Percentiles rank a stretch among this genome's conserved stretches.
These are phyloP conservation scores for Ogataea pilisensis DNA, from an alignment of 805 yeast species.

Conservation along the genomic window DNA sequence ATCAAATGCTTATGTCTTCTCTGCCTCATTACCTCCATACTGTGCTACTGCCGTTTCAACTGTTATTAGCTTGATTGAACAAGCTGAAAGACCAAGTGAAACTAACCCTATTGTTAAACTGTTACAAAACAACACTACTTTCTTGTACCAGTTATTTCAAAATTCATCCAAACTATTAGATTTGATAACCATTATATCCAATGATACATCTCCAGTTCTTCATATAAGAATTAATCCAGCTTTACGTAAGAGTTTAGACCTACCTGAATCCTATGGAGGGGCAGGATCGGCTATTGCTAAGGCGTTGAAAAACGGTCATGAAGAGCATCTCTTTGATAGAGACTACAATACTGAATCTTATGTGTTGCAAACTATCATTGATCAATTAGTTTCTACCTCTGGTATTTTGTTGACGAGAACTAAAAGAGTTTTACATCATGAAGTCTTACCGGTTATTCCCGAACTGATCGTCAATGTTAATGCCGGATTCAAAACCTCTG, in stretches of 20 bases:
- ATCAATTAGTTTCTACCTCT: slow-evolving; percentile 43
- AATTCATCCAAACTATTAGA: slow-evolving; percentile 34
- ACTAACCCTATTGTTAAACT: slow-evolving; percentile 33
- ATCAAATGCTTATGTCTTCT: slow-evolving; percentile 84
- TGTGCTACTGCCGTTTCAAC: slow-evolving; percentile 62
- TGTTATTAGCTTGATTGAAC: slow-evolving; percentile 43
- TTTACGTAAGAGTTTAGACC: slow-evolving; percentile 38
- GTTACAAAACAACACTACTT: slow-evolving; percentile 38
- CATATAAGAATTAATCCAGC: slow-evolving; percentile 57
- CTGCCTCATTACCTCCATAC: slow-evolving; percentile 93
- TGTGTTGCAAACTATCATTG: slow-evolving; percentile 64
- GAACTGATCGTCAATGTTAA: slow-evolving; percentile 51
- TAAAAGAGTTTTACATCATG: slow-evolving; percentile 69
- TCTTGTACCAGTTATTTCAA: slow-evolving; percentile 39
- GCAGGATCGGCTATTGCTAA: slow-evolving; percentile 35
- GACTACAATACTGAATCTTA: slow-evolving; percentile 50
- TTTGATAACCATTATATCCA: slow-evolving; percentile 51
- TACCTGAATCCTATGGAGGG: slow-evolving; percentile 51
- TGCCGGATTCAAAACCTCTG: slow-evolving; percentile 41
- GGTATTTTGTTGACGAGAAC: slow-evolving; percentile 51
- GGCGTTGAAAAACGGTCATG: slow-evolving; percentile 43
- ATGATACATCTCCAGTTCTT: slow-evolving; percentile 58
- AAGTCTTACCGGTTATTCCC: slow-evolving; percentile 64
- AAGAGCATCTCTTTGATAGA: slow-evolving; percentile 38
- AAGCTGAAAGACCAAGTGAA: slow-evolving; percentile 31